These are phyloP conservation scores for Pochonia chlamydosporia DNA, from an alignment of 2,329 filamentous ascomycete genomes.

Conservation along the genomic window DNA sequence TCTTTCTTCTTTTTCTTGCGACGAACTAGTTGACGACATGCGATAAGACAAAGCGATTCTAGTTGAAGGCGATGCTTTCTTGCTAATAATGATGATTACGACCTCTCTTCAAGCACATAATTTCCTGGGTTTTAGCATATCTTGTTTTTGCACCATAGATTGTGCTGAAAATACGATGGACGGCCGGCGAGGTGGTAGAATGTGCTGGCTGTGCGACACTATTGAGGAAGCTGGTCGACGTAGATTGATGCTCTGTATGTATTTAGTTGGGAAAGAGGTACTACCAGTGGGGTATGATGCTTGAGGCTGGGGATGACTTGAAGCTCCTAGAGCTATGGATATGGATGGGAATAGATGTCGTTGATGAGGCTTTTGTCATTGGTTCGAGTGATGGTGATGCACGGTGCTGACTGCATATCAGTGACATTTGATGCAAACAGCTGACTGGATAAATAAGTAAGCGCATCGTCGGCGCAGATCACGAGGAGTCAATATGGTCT, in stretches of 20 bases:
- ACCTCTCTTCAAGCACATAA: conserved; percentile 5
- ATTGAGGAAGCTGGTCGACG: neutral
- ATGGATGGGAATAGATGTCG: no score
- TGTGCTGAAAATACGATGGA: neutral
- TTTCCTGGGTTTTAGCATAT: conserved; percentile 1
- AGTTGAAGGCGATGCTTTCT: conserved; percentile 2
- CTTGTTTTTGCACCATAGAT: conserved; percentile 1
- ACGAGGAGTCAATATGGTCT: no score
- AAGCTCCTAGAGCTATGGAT: no score
- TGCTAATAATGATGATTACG: conserved; percentile 9
- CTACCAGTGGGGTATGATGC: neutral
- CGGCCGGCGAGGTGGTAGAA: neutral
- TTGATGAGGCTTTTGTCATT: no score
- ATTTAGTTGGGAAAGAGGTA: neutral
- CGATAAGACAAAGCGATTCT: conserved; percentile 3
- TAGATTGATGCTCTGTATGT: neutral
- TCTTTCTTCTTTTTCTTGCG: conserved; percentile 5
- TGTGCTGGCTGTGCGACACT: neutral
- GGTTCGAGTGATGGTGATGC: no score
- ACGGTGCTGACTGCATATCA: no score
- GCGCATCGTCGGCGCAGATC: no score
- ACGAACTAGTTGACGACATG: conserved; percentile 10
- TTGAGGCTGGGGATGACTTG: neutral
- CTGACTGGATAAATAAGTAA: no score
- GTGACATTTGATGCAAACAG: no score